Conservation (phyloP, 2,329 filamentous ascomycete genomes). For the Cladosporium halotolerans region DNA sequence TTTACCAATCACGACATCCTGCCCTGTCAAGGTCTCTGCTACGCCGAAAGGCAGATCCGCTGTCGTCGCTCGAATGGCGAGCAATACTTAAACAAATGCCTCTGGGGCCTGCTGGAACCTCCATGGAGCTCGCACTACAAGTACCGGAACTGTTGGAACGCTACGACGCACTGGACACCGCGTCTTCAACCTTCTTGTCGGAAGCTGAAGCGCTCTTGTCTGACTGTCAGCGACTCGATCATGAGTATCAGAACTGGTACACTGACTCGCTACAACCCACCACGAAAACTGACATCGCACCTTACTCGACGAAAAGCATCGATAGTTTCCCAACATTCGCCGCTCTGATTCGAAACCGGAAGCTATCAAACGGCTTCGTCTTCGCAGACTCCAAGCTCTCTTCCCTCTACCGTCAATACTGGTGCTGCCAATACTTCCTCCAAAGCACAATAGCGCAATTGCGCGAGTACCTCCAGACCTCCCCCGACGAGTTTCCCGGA, state of each 20-base stretch:
- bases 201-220: neutral
- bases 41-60: conserved; percentile 22
- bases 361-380: neutral
- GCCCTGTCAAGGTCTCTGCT: conserved; percentile 23
- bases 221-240: neutral
- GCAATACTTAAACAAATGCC: conserved; percentile 9
- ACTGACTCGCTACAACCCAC: neutral
- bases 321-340: neutral
- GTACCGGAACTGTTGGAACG: conserved; percentile 23
- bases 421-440: neutral
- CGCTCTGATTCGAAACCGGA: neutral
- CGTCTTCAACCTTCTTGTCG: neutral
- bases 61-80: conserved; percentile 26
- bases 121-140: conserved; percentile 21
- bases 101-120: neutral
- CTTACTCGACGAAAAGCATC: neutral
- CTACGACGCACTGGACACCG: conserved; percentile 17
- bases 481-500: neutral
- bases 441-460: neutral
- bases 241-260: neutral
- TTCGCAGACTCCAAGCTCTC: neutral
- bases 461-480: neutral
- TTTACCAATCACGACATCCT: conserved; percentile 24
- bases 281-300: neutral
- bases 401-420: neutral